Evolutionary conservation across 2,329 filamentous ascomycete species (phyloP), one percentile per base, ranked within the genome.

Genomic region (Rhinocladiella similis): DNA sequence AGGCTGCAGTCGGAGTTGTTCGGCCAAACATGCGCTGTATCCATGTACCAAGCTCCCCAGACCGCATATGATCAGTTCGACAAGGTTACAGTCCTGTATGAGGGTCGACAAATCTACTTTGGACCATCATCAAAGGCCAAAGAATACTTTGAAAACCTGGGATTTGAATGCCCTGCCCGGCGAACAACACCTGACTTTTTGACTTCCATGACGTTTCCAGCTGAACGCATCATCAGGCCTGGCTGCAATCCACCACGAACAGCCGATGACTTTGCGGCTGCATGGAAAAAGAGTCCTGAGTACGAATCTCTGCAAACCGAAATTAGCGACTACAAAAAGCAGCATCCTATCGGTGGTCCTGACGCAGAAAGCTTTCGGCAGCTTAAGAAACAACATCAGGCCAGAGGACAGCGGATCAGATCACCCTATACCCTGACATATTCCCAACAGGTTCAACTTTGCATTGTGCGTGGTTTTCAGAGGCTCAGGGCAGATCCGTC

Each of bases 401-500:
- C 52, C 3, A 56, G 43, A n/a, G 27, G 47, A 13, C 47, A 49
- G 18, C 20, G 49, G 6, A 5, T 53, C n/a, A 57, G 39, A 86
- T 87, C 83, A 5, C 78, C 83, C 0, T 69, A 85, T 53, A 87
- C 82, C 0, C 76, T 82, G 5, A 73, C 75, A 18, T 83, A 86
- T 59, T 5, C 66, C 0, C 68, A 92, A 71, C 92, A 97, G 72
- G 73, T 96, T 61, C 71, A 81, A 58, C 83, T 97, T 12, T 96
- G 91, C 70, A 76, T 96, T 47, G 86, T 85, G 78, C 87, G 92
- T 68, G 91, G 90, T 10, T 94, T 87, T 76, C 83, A 85, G 67
- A 85, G 92, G 50, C 78, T 96, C 6, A 80, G 78, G 53, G 89
- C 88, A 50, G 92, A 97, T 68, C 87, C 89, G 18, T 88, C 83